Evolutionary conservation across 441 rosid genomes (phyloP), one percentile per base, ranked within the genome.

Genomic region (Adansonia gregorii): DNA sequence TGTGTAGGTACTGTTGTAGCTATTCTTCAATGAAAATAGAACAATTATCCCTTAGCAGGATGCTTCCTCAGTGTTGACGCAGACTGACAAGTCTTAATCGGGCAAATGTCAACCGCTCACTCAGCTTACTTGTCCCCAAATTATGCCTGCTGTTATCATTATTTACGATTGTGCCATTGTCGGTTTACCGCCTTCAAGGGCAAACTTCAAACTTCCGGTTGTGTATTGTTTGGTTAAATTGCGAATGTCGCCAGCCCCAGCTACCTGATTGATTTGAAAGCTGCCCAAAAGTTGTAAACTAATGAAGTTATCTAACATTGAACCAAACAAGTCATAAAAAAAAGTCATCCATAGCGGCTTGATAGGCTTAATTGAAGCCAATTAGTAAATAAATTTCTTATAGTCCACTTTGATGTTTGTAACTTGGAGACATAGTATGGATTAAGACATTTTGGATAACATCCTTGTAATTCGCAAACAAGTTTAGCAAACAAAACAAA

Each of bases 241-340:
- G 79, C 58, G 46, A 58, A 67, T 55, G 77, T 60, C 68, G 1
- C 46, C 14, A 2, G 39, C 78, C 74, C 10, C 8, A 68, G 59
- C 74, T 6, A 24, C 2, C 14, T 51, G 51, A 35, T 27, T 39
- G 14, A 12, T 1, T 11, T 48, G 31, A 43, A 67, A 41, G 52
- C 52, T 43, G 31, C 24, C 71, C 2, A 60, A 15, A 9, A 2
- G 15, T 65, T n/a, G 19, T 20, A 2, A 63, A 14, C 6, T 5
- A 63, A 63, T 10, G n/a, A 27, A 10, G 31, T 22, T 59, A 24
- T 24, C 15, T 24, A 27, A 24, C 66, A 61, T 61, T 27, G 17
- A 11, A 27, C 41, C 17, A 61, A 24, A 61, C 45, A 59, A 3
- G 64, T 56, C 54, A 19, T 17, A 2, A 11, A 20, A 45, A 45